Base-by-base conservation (phyloP, 495 filamentous ascomycete genomes). In the Annulohypoxylon bovei region DNA sequence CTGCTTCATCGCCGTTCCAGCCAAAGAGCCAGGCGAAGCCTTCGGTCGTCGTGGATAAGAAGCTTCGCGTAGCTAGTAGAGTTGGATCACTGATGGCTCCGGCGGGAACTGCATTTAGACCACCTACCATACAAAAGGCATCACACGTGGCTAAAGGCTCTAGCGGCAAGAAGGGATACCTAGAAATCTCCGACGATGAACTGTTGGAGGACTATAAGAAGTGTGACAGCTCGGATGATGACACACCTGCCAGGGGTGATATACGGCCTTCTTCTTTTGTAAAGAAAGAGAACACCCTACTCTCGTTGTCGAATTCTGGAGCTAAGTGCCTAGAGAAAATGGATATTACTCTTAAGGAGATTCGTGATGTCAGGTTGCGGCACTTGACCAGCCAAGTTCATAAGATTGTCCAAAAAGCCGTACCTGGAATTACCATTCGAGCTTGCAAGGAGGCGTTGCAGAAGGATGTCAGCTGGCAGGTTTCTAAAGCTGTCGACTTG, bases 1-100 rank as follows among this genome's bases (percentile, higher is more conserved):
- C 88, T 28, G 91, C 90, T 9, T 95, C 93, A n/a, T 95, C 93
- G 0, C 92, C 92, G 1, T 84, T 88, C 55, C 83, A 81, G 52
- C 40, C 62, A 6, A 74, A 71, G 53, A 46, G 67, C 52, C 37
- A 72, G 49, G 33, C 73, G 32, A 65, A 55, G 47, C n/a, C 62
- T 40, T 65, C 72, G 44, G 28, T 68, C 30, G 50, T 44, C 12
- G 18, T 58, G 50, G 60, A 71, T 30, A 71, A 54, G 50, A 75
- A 70, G 54, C 63, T 47, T 58, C 40, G 39, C 8, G 49, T 59
- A 25, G 66, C 59, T 5, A 76, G 76, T 20, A 79, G 76, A 63
- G 39, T 93, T 16, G 87, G 87, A 8, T 89, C 76, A 57, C 50
- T 84, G 12, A 91, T 97, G 84, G 92, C 92, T 6, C 94, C 94